Percentiles rank a stretch among this genome's conserved stretches.
phyloP scores from a whole-genome alignment of 2,329 filamentous ascomycete genomes.

The Tolypocladium capitatum region DNA sequence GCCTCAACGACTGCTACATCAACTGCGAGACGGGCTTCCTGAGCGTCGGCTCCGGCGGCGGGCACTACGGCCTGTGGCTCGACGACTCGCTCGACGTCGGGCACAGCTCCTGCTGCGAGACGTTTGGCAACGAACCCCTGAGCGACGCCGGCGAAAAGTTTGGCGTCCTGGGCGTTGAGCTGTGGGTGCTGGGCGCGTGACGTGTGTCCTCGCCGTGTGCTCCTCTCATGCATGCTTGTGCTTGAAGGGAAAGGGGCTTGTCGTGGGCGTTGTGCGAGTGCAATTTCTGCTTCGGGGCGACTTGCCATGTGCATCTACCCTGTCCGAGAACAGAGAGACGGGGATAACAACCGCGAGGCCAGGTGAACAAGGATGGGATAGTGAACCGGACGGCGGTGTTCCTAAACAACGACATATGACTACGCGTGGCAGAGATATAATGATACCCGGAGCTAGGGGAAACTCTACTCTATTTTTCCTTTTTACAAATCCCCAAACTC shows the following conservation, averaged over 20 bases:
- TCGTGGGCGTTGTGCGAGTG: neutral
- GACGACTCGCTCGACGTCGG: constrained; percentile 76
- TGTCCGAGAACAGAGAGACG: neutral
- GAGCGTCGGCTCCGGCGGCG: constrained; percentile 77
- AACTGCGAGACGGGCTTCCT: constrained; percentile 79
- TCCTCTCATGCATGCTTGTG: neutral
- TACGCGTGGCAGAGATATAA: neutral
- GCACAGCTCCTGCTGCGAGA: constrained; percentile 71
- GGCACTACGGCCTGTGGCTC: constrained; percentile 87
- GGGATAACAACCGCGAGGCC: neutral
- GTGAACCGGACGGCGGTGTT: neutral
- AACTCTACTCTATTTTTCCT: constrained; percentile 2
- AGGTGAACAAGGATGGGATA: neutral
- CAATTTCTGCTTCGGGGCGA: neutral
- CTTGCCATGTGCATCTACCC: neutral
- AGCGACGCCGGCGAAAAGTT: constrained; percentile 92
- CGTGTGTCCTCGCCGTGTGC: neutral
- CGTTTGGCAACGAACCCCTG: constrained; percentile 87
- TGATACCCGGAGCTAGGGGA: neutral
- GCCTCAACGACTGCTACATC: constrained; percentile 93
- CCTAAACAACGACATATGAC: neutral
- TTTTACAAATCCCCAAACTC: neutral
- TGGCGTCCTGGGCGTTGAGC: constrained; percentile 75
- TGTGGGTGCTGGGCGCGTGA: constrained; percentile 71
- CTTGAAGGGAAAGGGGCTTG: neutral